Conservation (phyloP, 164 flowering plant species). For the Vitis riparia region DNA sequence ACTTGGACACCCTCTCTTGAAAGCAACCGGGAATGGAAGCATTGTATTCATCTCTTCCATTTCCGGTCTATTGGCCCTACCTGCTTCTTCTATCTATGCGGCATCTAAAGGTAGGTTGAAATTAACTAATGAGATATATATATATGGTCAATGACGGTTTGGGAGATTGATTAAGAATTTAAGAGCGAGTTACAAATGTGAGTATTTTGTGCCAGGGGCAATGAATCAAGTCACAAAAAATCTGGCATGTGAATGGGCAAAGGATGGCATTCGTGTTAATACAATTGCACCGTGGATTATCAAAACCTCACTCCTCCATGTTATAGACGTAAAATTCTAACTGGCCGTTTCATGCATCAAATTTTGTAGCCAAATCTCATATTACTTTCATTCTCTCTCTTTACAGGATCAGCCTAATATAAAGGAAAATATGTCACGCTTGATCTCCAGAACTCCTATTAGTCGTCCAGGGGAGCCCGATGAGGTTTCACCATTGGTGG, state of each 20-base stretch:
- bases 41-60: slow-evolving; percentile 50
- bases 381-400: neutral
- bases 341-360: no score
- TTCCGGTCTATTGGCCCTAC: slow-evolving; percentile 26
- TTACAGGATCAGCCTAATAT: neutral
- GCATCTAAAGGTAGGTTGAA: slow-evolving; percentile 38
- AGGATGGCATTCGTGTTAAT: slow-evolving; percentile 48
- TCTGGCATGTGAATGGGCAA: slow-evolving; percentile 65
- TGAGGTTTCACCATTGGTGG: slow-evolving; percentile 50
- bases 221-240: slow-evolving; percentile 48
- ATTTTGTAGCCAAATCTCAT: neutral
- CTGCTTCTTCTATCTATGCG: slow-evolving; percentile 26
- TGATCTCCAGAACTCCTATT: slow-evolving; percentile 28
- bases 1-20: slow-evolving; percentile 43
- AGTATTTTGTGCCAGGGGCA: slow-evolving; percentile 35
- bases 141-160: neutral
- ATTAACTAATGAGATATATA: neutral
- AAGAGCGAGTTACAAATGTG: no score
- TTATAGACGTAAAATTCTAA: no score
- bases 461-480: slow-evolving; percentile 33
- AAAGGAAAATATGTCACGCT: neutral
- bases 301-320: slow-evolving; percentile 17
- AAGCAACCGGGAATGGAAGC: slow-evolving; percentile 40
- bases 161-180: no score
- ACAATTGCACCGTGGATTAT: slow-evolving; percentile 46